Evolutionary conservation across 129 eudicot genomes (phyloP).

Genomic region (Chrysanthemum makinoi): DNA sequence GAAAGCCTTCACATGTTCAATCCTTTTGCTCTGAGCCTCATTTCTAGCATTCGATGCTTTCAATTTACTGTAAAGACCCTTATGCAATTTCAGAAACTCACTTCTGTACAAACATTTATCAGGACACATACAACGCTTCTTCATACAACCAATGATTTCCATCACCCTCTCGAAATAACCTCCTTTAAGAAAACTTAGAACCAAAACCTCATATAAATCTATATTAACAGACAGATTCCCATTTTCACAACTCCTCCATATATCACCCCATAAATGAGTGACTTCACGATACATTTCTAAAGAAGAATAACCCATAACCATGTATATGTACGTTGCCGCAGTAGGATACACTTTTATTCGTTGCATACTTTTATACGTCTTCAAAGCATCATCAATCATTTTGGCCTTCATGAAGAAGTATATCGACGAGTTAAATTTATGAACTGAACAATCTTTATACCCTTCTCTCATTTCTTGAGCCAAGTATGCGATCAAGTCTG

Average conservation of each 20-base stretch:
- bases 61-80: slow-evolving; percentile 61
- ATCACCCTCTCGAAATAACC: slow-evolving; percentile 96
- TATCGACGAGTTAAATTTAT: slow-evolving; percentile 67
- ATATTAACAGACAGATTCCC: slow-evolving; percentile 34
- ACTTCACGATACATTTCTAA: slow-evolving; percentile 75
- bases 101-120: slow-evolving; percentile 69
- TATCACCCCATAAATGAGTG: slow-evolving; percentile 86
- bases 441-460: slow-evolving; percentile 28
- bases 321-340: slow-evolving; percentile 47
- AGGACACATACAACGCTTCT: slow-evolving; percentile 46
- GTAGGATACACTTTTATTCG: slow-evolving; percentile 57
- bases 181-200: slow-evolving; percentile 64
- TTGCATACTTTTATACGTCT: slow-evolving; percentile 71
- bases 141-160: slow-evolving; percentile 71
- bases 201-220: slow-evolving; percentile 68
- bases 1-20: slow-evolving; percentile 69
- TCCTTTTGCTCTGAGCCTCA: slow-evolving; percentile 69
- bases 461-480: slow-evolving; percentile 42
- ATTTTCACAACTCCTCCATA: slow-evolving; percentile 50
- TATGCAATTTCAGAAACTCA: slow-evolving; percentile 67
- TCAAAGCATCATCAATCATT: slow-evolving; percentile 77
- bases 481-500: slow-evolving; percentile 45
- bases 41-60: slow-evolving; percentile 48
- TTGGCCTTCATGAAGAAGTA: slow-evolving; percentile 87
- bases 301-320: slow-evolving; percentile 66